Evolutionary conservation across 345 rosid genomes (phyloP), one percentile per base, ranked within the genome.

Genomic region (Bruguiera sexangula): DNA sequence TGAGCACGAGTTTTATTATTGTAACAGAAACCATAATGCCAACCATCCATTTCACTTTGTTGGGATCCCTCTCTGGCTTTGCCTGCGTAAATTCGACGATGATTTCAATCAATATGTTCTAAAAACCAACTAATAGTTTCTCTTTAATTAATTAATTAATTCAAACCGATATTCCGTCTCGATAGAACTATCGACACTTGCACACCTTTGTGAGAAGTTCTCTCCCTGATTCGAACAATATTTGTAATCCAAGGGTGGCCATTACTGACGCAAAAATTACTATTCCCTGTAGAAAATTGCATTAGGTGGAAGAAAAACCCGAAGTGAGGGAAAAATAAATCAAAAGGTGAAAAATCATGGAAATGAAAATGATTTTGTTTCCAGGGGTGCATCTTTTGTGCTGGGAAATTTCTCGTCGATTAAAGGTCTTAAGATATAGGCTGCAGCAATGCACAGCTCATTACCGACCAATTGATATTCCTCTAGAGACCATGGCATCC

Each of bases 21-120:
- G 90, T 84, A 16, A 77, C 88, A 0, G 85, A 82, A 5, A 79
- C 69, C 88, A 86, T 84, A 4, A 86, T 86, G 57, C 88, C 90
- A 22, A 81, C 78, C 88, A 84, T 84, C 90, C 90, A 84, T 53
- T 54, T 78, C 69, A 76, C 84, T 63, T 86, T 86, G 20, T 71
- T 68, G 21, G 81, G 77, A 69, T 86, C 82, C 31, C 73, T 79
- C 0, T 84, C 88, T 8, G 86, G 89, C 62, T 82, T 80, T 63
- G 77, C 65, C 87, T 82, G 79, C 69, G 74, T 20, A 61, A 3
- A 48, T 39, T 39, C 10, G 46, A 39, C 15, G 2, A 11, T 13
- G 5, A 43, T 43, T 0, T 13, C 18, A 13, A 43, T 43, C 13
- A 15, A 43, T 43, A 3, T 43, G 50, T 43, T 43, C 30, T 53